Conservation (phyloP, 345 rosid species). For the Theobroma cacao region DNA sequence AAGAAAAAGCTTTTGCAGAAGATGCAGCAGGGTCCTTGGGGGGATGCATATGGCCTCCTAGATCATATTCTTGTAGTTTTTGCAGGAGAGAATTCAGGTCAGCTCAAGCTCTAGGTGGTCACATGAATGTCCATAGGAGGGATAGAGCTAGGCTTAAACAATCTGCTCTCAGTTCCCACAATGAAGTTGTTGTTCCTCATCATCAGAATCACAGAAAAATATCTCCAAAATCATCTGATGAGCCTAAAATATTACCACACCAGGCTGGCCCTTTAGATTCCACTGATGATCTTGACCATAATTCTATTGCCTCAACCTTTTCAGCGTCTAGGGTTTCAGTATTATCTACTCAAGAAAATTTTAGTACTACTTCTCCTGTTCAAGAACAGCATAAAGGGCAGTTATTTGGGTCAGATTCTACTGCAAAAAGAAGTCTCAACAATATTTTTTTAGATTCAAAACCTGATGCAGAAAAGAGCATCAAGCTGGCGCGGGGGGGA, state of each 20-base stretch:
- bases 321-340: constrained; percentile 36
- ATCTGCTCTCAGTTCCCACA: constrained; percentile 20
- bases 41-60: constrained; percentile 65
- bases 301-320: constrained; percentile 9
- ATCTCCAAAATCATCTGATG: constrained; percentile 13
- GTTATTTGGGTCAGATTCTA: constrained; percentile 2
- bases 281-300: constrained; percentile 13
- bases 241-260: not conserved
- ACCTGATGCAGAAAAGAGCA: constrained; percentile 3
- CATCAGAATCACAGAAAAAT: constrained; percentile 5
- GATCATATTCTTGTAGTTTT: constrained; percentile 59
- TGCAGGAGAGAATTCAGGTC: constrained; percentile 68
- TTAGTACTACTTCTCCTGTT: not conserved
- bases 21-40: constrained; percentile 47
- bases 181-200: constrained; percentile 1
- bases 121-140: constrained; percentile 73
- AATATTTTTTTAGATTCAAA: constrained; percentile 7
- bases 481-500: not conserved
- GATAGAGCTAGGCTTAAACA: constrained; percentile 69
- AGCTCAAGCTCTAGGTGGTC: constrained; percentile 82
- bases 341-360: constrained; percentile 19
- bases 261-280: not conserved
- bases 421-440: not conserved
- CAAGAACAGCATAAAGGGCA: constrained; percentile 6
- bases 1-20: constrained; percentile 60